Evolutionary conservation across 768 basidiomycete genomes (phyloP), one percentile per base, ranked within the genome.

Genomic region (Plicaturopsis crispa): DNA sequence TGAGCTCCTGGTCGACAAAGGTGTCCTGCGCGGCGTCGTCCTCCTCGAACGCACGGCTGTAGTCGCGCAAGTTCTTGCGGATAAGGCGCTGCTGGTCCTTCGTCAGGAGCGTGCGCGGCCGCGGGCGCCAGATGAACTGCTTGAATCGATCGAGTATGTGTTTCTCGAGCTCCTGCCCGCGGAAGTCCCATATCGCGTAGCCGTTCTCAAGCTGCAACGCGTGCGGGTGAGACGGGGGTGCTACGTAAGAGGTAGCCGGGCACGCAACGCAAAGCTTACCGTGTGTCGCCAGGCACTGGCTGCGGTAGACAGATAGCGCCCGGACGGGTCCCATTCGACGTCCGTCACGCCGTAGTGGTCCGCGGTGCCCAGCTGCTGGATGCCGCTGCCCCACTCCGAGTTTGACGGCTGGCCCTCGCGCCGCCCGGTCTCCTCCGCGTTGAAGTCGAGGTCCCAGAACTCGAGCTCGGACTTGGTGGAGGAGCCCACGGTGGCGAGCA

Each of bases 281-380:
- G 86, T 86, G 52, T 90, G 85, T 51, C 85, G 81, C 94, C 96
- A 99, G 19, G 84, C 82, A 52, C 90, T 94, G 7, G 93, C 96
- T 54, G 84, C 87, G 7, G 92, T 92, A 23, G 86, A 86, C 36
- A 98, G 67, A 60, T 85, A 96, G 42, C 96, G 80, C 36, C 96
- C 96, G 54, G 80, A 84, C 18, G 96, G 94, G 59, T 99, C 96
- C 96, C 96, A 99, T 58, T 96, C 91, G 31, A 96, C 83, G 49
- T 97, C 94, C 16, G 94, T 98, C 34, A 98, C 79, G 38, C 93
- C 94, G 54, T 94, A 99, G 59, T 98, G 94, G 60, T 98, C 96
- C 3, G 84, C 81, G 14, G 80, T 75, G 30, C 80, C 84, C 24
- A 98, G 72, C 5, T 85, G 71, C 55, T 92, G 86, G 47, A 98